Base-by-base conservation (phyloP, 345 rosid genomes). In the Excoecaria cochinchinensis region DNA sequence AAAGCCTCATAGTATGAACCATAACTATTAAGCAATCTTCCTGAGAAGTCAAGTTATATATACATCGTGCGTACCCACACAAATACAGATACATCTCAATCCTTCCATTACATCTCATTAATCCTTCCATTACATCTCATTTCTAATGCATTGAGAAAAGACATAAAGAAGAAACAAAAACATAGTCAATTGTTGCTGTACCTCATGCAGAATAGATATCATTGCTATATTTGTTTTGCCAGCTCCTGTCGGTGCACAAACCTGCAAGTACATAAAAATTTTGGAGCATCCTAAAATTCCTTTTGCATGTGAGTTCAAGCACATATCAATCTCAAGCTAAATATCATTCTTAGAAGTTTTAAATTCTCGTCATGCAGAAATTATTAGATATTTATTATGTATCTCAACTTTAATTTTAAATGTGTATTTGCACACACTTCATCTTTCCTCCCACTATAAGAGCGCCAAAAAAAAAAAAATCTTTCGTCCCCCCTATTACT, bases 161-260 rank as follows among this genome's bases (percentile, higher is more conserved):
- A 5, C 80, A 70, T 74, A 69, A 67, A 14, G 50, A 56, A 83
- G 62, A 47, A 70, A 58, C 4, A 19, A 15, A 48, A 22, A 47
- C 44, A 46, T 3, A 12, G 7, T 31, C 67, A 16, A 47, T 38
- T 53, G 56, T 74, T 64, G 68, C 58, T 71, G 55, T 79, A 92
- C 99, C 95, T 95, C 97, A 64, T 95, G 99, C 70, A 95, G 85
- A 77, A 95, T 85, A 70, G 99, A 90, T 63, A 95, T 87, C 99
- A 95, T 91, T 50, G 99, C 97, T 79, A 95, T 95, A 82, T 95
- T 95, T 80, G 99, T 92, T 86, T 95, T 95, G 16, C 99, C 99
- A 74, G 99, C 99, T 77, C 99, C 99, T 55, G 99, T 95, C n/a
- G 99, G 99, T 70, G 99, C 99, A 86, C 99, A 95, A 77, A 95